phyloP scores from a whole-genome alignment of 2,329 filamentous ascomycete genomes.

The Eutypella sp. region DNA sequence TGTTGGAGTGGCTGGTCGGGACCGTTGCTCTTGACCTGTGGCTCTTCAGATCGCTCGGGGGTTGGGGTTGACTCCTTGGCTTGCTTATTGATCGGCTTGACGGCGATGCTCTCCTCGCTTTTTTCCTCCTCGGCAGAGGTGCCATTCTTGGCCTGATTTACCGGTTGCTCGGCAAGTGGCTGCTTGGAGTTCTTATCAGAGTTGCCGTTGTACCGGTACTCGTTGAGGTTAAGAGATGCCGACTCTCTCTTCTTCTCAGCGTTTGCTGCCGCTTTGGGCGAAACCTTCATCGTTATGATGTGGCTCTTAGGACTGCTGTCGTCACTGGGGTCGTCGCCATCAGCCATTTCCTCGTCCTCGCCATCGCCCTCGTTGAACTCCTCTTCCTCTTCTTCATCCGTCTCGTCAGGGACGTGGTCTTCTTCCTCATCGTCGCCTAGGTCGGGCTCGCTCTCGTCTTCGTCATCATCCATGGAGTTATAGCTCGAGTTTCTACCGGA shows the following conservation, averaged over 20 bases:
- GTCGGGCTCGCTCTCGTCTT: conserved; percentile 68
- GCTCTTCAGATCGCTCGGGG: conserved; percentile 16
- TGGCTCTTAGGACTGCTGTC: conserved; percentile 49
- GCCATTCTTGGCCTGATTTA: conserved; percentile 6
- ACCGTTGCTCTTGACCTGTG: no score
- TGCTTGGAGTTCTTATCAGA: conserved; percentile 14
- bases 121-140: conserved; percentile 17
- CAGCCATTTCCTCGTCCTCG: conserved; percentile 50
- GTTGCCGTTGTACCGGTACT: conserved; percentile 25
- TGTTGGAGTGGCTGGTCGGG: conserved; percentile 3
- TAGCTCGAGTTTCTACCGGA: conserved; percentile 46
- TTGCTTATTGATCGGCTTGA: conserved; percentile 24
- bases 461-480: conserved; percentile 48
- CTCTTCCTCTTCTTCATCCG: conserved; percentile 54
- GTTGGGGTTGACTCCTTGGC: no score
- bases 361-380: conserved; percentile 53
- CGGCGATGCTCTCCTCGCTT: conserved; percentile 25
- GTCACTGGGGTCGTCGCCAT: conserved; percentile 47
- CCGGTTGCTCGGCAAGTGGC: conserved; percentile 9
- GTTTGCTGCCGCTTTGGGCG: conserved; percentile 27
- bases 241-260: conserved; percentile 32
- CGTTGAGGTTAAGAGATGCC: conserved; percentile 26
- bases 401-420: conserved; percentile 57
- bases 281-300: conserved; percentile 66
- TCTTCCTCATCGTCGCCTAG: conserved; percentile 70